Conservation (phyloP, 116 monocot genomes). For the Phalaenopsis hybrid region DNA sequence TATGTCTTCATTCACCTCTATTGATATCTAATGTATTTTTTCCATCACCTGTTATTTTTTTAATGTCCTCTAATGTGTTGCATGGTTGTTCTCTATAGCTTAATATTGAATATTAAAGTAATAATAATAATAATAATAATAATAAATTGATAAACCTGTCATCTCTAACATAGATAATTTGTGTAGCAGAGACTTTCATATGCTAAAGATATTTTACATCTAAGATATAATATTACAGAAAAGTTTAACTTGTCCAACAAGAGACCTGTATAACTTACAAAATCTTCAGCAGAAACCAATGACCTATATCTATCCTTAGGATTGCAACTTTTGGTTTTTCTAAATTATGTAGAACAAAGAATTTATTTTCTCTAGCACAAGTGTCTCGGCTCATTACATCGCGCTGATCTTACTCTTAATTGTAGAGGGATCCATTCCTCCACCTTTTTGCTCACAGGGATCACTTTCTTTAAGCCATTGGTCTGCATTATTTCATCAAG, state of each 20-base stretch:
- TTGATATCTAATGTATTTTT: background rate
- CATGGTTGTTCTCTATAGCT: background rate
- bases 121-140: conserved; percentile 7
- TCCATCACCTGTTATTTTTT: background rate
- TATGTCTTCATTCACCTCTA: background rate
- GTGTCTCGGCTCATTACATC: no score
- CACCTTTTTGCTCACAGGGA: conserved; percentile 23
- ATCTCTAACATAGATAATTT: background rate
- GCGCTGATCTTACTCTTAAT: background rate
- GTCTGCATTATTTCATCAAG: conserved; percentile 90
- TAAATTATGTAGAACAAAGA: no score
- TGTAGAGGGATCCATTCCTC: conserved; percentile 31
- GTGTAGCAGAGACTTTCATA: conserved; percentile 55
- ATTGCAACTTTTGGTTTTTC: no score
- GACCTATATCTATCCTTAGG: background rate
- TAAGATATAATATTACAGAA: conserved; percentile 57
- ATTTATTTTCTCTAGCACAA: no score
- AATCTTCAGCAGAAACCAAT: conserved; percentile 2
- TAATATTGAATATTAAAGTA: background rate
- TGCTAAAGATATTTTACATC: conserved; percentile 45
- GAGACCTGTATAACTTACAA: conserved; percentile 4
- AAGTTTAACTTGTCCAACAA: conserved; percentile 38
- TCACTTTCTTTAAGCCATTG: conserved; percentile 53
- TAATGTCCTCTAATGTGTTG: background rate
- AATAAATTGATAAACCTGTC: background rate